Evolutionary conservation across 805 yeast species (phyloP).

Genomic region (Cyberlindnera americana): DNA sequence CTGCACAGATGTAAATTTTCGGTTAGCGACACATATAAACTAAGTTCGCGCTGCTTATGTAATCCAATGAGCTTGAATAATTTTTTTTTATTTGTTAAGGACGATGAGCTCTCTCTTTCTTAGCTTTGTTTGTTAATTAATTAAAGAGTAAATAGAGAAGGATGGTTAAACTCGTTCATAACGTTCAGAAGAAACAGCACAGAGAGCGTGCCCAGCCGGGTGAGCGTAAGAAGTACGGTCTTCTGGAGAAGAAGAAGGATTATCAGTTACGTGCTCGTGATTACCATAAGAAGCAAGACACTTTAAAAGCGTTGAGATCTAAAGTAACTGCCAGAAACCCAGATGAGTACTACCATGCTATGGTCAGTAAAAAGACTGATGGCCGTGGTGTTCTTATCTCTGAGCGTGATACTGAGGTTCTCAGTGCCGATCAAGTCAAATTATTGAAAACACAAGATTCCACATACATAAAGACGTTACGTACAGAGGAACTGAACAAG

Average conservation of each 20-base stretch:
- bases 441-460: constrained; percentile 88
- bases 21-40: no score
- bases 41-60: no score
- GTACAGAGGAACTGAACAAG: constrained; percentile 64
- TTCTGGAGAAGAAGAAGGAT: constrained; percentile 90
- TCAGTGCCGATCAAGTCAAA: constrained; percentile 73
- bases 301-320: constrained; percentile 63
- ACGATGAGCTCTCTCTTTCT: not conserved
- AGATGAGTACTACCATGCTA: constrained; percentile 95
- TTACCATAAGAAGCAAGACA: constrained; percentile 54
- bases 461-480: constrained; percentile 75
- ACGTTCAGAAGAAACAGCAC: constrained; percentile 94
- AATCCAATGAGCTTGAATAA: not conserved
- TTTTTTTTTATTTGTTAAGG: not conserved
- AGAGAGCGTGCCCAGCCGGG: constrained; percentile 87
- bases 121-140: not conserved
- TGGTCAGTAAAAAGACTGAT: constrained; percentile 71
- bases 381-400: constrained; percentile 61
- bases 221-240: constrained; percentile 71
- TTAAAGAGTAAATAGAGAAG: no score
- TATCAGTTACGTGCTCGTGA: constrained; percentile 69
- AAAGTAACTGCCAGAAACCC: constrained; percentile 79
- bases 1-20: no score
- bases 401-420: constrained; percentile 59
- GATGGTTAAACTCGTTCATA: constrained; percentile 82